A percentile compares a stretch with the other conserved stretches of the same genome.
Conservation (phyloP, 257 asterid species). For the Lantana camara region DNA sequence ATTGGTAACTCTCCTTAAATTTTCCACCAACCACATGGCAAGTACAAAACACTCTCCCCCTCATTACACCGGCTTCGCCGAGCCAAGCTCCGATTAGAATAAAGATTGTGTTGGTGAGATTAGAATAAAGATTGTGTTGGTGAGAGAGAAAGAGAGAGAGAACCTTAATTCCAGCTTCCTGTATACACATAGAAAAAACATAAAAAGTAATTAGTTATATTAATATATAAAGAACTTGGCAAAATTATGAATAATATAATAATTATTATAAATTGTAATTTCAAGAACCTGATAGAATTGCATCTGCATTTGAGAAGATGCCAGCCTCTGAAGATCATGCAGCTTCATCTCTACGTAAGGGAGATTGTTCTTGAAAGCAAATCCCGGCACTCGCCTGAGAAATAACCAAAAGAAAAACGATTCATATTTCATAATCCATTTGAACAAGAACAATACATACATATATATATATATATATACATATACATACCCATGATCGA, state of each 20-base stretch:
- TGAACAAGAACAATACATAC: not conserved
- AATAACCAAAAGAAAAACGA: not conserved
- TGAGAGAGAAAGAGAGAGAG: conserved; percentile 1
- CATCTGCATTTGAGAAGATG: conserved; percentile 45
- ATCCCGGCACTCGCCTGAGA: conserved; percentile 66
- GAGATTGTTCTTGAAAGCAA: conserved; percentile 49
- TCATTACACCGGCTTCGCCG: too few species aligned
- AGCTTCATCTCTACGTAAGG: conserved; percentile 49
- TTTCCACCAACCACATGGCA: too few species aligned
- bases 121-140: too few species aligned
- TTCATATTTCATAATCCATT: not conserved
- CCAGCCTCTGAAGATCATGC: conserved; percentile 32
- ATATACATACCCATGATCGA: conserved; percentile 40
- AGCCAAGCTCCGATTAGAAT: too few species aligned
- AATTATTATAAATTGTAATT: too few species aligned
- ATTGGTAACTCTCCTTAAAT: too few species aligned
- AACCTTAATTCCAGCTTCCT: conserved; percentile 86
- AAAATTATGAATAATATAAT: too few species aligned
- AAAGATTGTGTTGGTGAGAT: too few species aligned
- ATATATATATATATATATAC: too few species aligned
- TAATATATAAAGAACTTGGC: too few species aligned
- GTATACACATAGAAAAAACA: conserved; percentile 26
- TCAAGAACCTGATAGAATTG: conserved; percentile 73
- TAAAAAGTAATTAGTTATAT: not conserved
- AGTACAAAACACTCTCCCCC: too few species aligned